phyloP scores from a whole-genome alignment of 352 stramenopile species.

The Pythium apleroticum region DNA sequence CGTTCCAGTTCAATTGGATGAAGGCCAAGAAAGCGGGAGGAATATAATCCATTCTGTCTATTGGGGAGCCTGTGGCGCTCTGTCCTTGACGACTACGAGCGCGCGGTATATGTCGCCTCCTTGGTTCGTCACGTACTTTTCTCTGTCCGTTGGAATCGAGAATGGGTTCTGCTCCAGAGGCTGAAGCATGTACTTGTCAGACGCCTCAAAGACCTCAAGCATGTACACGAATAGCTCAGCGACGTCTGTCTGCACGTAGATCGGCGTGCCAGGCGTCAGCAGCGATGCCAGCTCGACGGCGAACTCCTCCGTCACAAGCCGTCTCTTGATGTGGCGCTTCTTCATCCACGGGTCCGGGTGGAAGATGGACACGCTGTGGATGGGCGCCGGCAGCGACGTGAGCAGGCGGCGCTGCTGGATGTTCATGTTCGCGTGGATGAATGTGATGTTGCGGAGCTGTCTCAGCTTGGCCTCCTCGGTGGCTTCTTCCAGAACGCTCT shows the following conservation, averaged over 20 bases:
- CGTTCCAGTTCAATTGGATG: constrained; percentile 33
- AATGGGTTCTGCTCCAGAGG: constrained; percentile 56
- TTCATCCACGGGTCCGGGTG: constrained; percentile 90
- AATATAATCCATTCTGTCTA: neutral
- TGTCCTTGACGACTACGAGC: constrained; percentile 17
- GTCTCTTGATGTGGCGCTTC: constrained; percentile 82
- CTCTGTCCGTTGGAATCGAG: constrained; percentile 67
- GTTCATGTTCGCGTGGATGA: constrained; percentile 88
- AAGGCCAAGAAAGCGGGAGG: neutral
- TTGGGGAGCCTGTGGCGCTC: neutral
- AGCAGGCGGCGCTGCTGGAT: constrained; percentile 65
- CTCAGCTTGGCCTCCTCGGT: constrained; percentile 40
- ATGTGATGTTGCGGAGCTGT: constrained; percentile 60
- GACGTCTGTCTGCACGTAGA: constrained; percentile 85
- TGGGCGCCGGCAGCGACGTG: constrained; percentile 46
- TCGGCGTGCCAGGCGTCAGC: constrained; percentile 50
- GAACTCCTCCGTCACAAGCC: constrained; percentile 72
- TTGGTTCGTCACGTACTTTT: constrained; percentile 63
- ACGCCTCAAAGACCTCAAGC: constrained; percentile 72
- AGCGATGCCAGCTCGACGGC: constrained; percentile 57
- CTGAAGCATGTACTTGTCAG: constrained; percentile 40
- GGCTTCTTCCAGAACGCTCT: constrained; percentile 71
- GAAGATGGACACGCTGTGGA: constrained; percentile 85
- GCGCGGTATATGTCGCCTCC: constrained; percentile 70
- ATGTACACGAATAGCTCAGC: constrained; percentile 84